Evolutionary conservation across 2,329 filamentous ascomycete genomes (phyloP), one percentile per base, ranked within the genome.

Genomic region (Leptographium wingfieldii): DNA sequence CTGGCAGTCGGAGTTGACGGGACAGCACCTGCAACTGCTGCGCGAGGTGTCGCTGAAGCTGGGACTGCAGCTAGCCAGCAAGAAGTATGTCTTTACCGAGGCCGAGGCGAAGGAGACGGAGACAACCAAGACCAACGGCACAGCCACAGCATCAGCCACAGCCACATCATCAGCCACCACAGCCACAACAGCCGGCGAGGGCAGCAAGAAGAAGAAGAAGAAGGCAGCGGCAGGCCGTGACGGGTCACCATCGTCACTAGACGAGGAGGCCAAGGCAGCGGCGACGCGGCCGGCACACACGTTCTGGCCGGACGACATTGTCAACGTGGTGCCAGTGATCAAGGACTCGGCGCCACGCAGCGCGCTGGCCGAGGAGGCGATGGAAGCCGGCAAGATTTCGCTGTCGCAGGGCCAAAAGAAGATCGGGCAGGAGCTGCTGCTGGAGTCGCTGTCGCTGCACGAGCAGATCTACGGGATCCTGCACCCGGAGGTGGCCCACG

Each of bases 381-480:
- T 99, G 52, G 94, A 99, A 73, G 94, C 92, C 60, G 94, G 94
- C 29, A 89, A 92, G 58, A 92, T 99, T 69, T 96, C 92, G n/a
- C 85, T 99, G 63, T 84, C 94, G 67, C 92, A 97, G 71, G 87
- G 90, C 70, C 91, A 99, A 77, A 92, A 89, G 76, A 94, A 96
- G 74, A 83, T 99, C 54, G 94, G 94, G 49, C 92, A 96, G 73
- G 94, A 99, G 73, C 81, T 99, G 60, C 82, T 99, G 35, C 77
- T 97, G n/a, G 94, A 99, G 73, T 96, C 92, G 46, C 77, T 99
- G 62, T 96, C 94, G 54, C 78, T 99, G 52, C 92, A 99, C 69
- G 94, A 99, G 78, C 94, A 99, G 73, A 97, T 99, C 66, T 99
- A 99, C 69, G 94, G 94, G 62, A 95, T 97, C 60, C 80, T 99